A percentile compares a stretch with the other conserved stretches of the same genome.
These are phyloP conservation scores for Ricinus communis DNA, from an alignment of 345 rosid genomes.

Conservation along the genomic window DNA sequence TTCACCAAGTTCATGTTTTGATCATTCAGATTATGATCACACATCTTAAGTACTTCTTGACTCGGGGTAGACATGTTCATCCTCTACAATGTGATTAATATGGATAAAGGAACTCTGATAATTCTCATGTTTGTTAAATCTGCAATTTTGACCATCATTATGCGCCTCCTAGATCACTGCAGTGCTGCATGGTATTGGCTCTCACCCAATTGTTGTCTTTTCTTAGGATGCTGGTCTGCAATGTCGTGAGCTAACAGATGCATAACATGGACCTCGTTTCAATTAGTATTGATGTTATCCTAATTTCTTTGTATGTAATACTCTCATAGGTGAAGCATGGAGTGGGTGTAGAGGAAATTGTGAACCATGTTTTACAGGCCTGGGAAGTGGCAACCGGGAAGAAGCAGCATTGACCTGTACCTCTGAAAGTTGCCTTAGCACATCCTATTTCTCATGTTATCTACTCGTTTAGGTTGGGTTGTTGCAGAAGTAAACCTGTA, in stretches of 20 bases:
- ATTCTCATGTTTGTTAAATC: background rate
- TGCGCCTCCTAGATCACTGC: background rate
- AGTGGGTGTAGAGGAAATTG: slow-evolving; percentile 71
- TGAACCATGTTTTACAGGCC: slow-evolving; percentile 63
- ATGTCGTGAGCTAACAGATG: background rate
- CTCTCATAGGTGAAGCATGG: slow-evolving; percentile 74
- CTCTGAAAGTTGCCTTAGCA: background rate
- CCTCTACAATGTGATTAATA: background rate
- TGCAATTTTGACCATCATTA: background rate
- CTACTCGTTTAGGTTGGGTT: too few species aligned
- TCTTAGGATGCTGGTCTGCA: background rate
- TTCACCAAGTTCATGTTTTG: background rate
- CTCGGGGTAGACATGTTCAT: background rate
- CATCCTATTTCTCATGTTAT: too few species aligned
- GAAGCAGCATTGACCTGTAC: slow-evolving; percentile 18
- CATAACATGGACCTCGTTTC: background rate
- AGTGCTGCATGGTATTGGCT: background rate
- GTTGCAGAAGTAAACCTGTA: too few species aligned
- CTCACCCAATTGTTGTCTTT: background rate
- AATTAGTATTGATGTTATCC: too few species aligned
- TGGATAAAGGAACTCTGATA: background rate
- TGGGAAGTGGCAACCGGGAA: slow-evolving; percentile 74
- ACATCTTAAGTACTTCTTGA: too few species aligned
- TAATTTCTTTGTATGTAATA: too few species aligned
- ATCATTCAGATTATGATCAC: background rate